Evolutionary conservation across 1,139 yeast genomes (phyloP).

Genomic region (Pichia sp.): DNA sequence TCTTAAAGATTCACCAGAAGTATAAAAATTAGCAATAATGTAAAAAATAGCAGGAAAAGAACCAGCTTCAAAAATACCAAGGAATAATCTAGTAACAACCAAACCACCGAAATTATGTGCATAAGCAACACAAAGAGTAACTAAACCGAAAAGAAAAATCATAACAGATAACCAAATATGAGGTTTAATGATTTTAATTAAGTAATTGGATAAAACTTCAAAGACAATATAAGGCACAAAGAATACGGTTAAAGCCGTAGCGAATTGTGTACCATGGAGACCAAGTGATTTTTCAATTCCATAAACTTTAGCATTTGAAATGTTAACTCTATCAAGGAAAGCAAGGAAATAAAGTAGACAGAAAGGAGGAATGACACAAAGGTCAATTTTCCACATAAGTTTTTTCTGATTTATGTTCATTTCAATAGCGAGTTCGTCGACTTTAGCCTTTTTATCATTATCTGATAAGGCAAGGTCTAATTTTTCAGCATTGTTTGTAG

Average conservation of each 20-base stretch:
- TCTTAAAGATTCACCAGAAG: conserved; percentile 62
- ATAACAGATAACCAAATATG: conserved; percentile 57
- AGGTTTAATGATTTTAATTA: conserved; percentile 56
- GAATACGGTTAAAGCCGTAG: conserved; percentile 61
- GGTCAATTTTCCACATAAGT: conserved; percentile 58
- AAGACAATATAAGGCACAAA: conserved; percentile 67
- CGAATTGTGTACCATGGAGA: conserved; percentile 55
- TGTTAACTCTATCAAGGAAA: conserved; percentile 67
- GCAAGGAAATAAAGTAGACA: conserved; percentile 63
- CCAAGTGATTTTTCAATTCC: conserved; percentile 51
- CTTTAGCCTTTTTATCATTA: conserved; percentile 25
- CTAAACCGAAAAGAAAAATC: conserved; percentile 53
- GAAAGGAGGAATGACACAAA: conserved; percentile 64
- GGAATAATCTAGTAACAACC: conserved; percentile 54
- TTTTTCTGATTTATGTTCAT: conserved; percentile 40
- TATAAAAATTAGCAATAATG: conserved; percentile 51
- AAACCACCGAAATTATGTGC: conserved; percentile 53
- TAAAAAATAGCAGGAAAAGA: conserved; percentile 73
- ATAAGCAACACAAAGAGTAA: conserved; percentile 63
- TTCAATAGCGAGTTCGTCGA: conserved; percentile 37
- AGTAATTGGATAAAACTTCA: conserved; percentile 62
- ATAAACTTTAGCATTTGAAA: conserved; percentile 67
- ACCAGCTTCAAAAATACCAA: conserved; percentile 64
- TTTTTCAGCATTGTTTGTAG: no score
- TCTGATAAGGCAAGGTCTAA: conserved; percentile 10